Evolutionary conservation across 2,329 filamentous ascomycete genomes (phyloP).

Genomic region (Colletotrichum viniferum): DNA sequence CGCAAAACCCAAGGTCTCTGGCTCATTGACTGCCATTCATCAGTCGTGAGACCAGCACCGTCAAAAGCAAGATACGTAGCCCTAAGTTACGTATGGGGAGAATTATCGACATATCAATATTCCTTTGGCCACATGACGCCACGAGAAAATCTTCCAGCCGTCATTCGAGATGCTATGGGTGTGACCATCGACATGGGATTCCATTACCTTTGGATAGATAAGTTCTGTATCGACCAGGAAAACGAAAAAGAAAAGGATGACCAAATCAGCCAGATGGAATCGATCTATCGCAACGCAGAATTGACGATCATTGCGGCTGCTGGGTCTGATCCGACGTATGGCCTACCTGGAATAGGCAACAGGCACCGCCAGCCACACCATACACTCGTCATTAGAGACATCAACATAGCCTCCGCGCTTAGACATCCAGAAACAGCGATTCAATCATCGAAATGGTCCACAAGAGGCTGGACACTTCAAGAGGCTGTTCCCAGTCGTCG

Average conservation of each 20-base stretch:
- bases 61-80: no score
- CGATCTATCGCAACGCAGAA: constrained; percentile 37
- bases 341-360: constrained; percentile 37
- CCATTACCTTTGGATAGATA: constrained; percentile 43
- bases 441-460: constrained; percentile 34
- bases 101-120: no score
- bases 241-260: constrained; percentile 8
- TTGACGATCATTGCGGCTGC: constrained; percentile 43
- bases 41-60: no score
- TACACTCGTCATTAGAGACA: constrained; percentile 30
- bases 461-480: constrained; percentile 44
- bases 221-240: constrained; percentile 37
- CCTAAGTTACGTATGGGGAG: constrained; percentile 22
- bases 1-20: no score
- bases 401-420: accelerated
- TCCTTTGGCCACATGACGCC: no score
- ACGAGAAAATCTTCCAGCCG: background rate
- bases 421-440: constrained; percentile 23
- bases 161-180: constrained; percentile 25
- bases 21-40: no score
- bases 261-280: constrained; percentile 41
- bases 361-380: constrained; percentile 34
- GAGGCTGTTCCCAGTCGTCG: constrained; percentile 39
- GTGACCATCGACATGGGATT: constrained; percentile 35
- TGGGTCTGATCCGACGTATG: constrained; percentile 34